Evolutionary conservation across 2,329 filamentous ascomycete species (phyloP).

Genomic region (Alternaria brassicae): DNA sequence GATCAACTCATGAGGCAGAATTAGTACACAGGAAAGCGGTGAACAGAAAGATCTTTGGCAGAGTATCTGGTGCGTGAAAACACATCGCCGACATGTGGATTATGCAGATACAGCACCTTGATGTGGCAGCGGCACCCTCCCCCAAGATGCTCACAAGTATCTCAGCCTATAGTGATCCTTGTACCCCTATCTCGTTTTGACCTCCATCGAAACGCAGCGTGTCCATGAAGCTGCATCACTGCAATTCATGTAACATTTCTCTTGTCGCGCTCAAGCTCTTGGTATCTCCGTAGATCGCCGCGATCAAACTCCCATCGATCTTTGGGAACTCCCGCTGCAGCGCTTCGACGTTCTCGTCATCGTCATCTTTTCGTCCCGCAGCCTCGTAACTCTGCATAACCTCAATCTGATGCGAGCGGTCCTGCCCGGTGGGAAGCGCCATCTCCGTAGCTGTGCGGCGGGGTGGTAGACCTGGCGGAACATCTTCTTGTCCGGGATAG

Average conservation of each 20-base stretch:
- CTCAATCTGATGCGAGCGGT: conserved; percentile 54
- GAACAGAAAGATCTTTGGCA: not conserved
- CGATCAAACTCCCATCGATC: conserved; percentile 55
- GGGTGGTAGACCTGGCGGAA: conserved; percentile 35
- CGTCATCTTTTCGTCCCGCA: conserved; percentile 43
- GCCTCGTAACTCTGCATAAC: conserved; percentile 51
- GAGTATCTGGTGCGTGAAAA: not conserved
- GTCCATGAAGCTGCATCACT: not conserved
- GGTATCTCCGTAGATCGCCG: conserved; percentile 55
- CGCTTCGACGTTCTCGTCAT: conserved; percentile 52
- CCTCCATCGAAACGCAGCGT: not conserved
- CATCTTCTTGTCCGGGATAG: conserved; percentile 16
- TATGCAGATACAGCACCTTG: not conserved
- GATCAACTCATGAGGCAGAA: not conserved
- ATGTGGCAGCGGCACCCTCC: not conserved
- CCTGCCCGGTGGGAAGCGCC: conserved; percentile 52
- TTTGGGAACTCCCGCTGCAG: conserved; percentile 54
- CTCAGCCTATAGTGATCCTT: not conserved
- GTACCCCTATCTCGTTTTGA: not conserved
- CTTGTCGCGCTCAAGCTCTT: conserved; percentile 52
- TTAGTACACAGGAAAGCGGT: not conserved
- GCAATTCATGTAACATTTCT: conserved; percentile 55
- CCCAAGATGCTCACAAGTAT: not conserved
- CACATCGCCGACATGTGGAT: not conserved
- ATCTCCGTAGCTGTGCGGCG: conserved; percentile 45